phyloP scores from a whole-genome alignment of 108 stramenopile genomes.

The Chaetoceros tenuissimus region DNA sequence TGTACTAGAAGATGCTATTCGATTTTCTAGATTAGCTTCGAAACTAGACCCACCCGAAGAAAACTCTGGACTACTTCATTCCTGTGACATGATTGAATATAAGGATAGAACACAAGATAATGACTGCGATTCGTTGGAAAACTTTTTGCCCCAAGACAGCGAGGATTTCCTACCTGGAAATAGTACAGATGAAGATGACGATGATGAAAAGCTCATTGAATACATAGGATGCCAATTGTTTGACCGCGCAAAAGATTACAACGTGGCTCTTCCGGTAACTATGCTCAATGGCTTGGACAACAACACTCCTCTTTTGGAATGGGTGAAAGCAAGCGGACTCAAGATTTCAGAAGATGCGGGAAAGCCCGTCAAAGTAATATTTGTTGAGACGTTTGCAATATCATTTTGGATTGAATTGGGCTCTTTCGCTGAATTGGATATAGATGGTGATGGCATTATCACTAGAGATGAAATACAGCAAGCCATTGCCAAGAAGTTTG shows the following conservation, averaged over 20 bases:
- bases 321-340: conserved; percentile 4
- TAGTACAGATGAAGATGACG: too few relatives aligned
- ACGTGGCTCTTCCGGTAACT: conserved; percentile 17
- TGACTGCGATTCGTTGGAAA: too few relatives aligned
- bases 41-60: conserved; percentile 6
- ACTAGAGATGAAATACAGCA: conserved; percentile 23
- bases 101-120: too few relatives aligned
- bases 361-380: conserved; percentile 15
- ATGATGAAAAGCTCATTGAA: conserved; percentile 9
- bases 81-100: conserved; percentile 18
- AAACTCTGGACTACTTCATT: conserved; percentile 19
- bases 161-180: too few relatives aligned
- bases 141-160: too few relatives aligned
- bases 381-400: conserved; percentile 28
- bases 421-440: conserved; percentile 30
- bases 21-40: conserved; percentile 13
- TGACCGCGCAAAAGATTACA: conserved; percentile 21
- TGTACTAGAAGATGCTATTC: conserved; percentile 25
- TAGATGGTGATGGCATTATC: conserved; percentile 28
- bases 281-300: conserved; percentile 37
- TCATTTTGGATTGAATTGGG: conserved; percentile 33
- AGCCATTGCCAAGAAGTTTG: conserved; percentile 7
- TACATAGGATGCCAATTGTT: conserved; percentile 20
- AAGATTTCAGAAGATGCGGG: conserved; percentile 10
- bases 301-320: conserved; percentile 32